Conservation (phyloP, 2,329 filamentous ascomycete species). For the Aspergillus pseudoviridinutans region DNA sequence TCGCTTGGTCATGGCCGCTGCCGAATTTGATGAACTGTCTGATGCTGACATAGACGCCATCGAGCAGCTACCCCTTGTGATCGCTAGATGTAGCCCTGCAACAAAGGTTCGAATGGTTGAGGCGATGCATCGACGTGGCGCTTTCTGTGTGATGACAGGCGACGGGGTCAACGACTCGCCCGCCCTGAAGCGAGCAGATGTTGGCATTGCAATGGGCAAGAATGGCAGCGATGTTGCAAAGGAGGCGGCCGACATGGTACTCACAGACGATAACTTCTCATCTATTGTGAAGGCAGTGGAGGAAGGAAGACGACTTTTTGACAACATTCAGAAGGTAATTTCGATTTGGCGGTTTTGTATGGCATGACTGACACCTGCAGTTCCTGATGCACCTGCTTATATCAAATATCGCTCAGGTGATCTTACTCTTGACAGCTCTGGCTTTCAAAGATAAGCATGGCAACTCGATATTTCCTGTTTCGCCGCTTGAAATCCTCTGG, state of each 20-base stretch:
- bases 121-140: slow-evolving; percentile 70
- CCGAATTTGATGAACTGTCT: slow-evolving; percentile 52
- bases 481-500: slow-evolving; percentile 83
- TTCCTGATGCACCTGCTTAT: slow-evolving; percentile 76
- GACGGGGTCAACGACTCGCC: slow-evolving; percentile 86
- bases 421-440: slow-evolving; percentile 73
- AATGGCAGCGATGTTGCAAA: slow-evolving; percentile 83
- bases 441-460: slow-evolving; percentile 69
- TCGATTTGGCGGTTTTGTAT: neutral
- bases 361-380: slow-evolving; percentile 30
- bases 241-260: slow-evolving; percentile 60
- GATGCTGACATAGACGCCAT: slow-evolving; percentile 60
- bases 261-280: slow-evolving; percentile 81
- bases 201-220: slow-evolving; percentile 85
- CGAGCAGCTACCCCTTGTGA: slow-evolving; percentile 71
- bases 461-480: slow-evolving; percentile 78
- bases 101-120: slow-evolving; percentile 92
- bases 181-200: slow-evolving; percentile 73
- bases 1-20: slow-evolving; percentile 51
- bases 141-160: slow-evolving; percentile 82
- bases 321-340: slow-evolving; percentile 71
- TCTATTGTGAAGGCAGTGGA: slow-evolving; percentile 79
- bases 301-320: slow-evolving; percentile 79
- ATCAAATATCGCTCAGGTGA: slow-evolving; percentile 80
- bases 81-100: slow-evolving; percentile 77